Percentiles rank a stretch among this genome's conserved stretches.
Evolutionary conservation across 495 filamentous ascomycete genomes (phyloP).

Genomic region (Lentithecium fluviatile): DNA sequence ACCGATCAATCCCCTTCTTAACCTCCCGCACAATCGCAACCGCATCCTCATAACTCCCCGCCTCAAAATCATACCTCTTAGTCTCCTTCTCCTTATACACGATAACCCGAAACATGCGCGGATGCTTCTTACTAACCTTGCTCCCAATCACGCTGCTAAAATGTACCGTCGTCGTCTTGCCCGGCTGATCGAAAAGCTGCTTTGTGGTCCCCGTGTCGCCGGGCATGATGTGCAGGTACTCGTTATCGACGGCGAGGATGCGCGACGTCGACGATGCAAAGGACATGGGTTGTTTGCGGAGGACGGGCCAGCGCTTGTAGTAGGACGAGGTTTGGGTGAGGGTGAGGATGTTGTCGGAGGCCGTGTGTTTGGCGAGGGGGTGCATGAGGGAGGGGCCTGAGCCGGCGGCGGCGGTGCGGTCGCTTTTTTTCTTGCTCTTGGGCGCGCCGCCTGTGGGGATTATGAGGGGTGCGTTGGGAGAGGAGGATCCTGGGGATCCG

Average conservation of each 20-base stretch:
- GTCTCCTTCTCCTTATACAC: constrained; percentile 80
- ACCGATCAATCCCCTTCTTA: constrained; percentile 56
- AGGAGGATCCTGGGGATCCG: constrained; percentile 74
- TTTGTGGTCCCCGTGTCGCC: constrained; percentile 48
- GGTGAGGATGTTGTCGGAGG: constrained; percentile 48
- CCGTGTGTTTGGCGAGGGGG: constrained; percentile 66
- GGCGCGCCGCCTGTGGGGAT: constrained; percentile 61
- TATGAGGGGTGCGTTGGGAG: constrained; percentile 73
- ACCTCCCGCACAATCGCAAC: constrained; percentile 86
- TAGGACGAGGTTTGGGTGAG: constrained; percentile 60
- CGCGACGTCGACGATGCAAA: constrained; percentile 82
- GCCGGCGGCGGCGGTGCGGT: constrained; percentile 9
- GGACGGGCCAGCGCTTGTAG: constrained; percentile 85
- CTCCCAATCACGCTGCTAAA: constrained; percentile 91
- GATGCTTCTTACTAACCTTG: constrained; percentile 87
- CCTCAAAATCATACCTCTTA: constrained; percentile 97
- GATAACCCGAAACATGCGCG: constrained; percentile 84
- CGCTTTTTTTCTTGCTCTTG: constrained; percentile 58
- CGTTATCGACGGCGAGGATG: constrained; percentile 85
- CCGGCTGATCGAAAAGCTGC: constrained; percentile 47
- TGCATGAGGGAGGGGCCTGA: constrained; percentile 49
- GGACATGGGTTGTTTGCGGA: constrained; percentile 90
- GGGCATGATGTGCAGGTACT: constrained; percentile 94
- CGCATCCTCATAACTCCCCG: constrained; percentile 74
- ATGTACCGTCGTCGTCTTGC: constrained; percentile 86